These are phyloP conservation scores for Obba rivulosa DNA, from an alignment of 768 basidiomycete genomes.

Conservation along the genomic window DNA sequence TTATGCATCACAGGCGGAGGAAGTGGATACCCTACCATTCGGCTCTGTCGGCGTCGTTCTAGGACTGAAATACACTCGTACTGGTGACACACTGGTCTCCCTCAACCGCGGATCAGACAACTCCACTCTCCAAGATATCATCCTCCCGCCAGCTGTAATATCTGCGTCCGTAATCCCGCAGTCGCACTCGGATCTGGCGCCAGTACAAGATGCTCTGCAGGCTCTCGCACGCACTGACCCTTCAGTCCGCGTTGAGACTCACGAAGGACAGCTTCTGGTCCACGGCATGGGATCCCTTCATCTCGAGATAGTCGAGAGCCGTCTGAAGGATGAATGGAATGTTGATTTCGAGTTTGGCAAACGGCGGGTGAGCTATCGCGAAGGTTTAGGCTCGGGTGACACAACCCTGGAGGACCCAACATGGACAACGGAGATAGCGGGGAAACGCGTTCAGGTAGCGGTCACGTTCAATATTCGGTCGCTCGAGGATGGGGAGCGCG, in stretches of 20 bases:
- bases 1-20: conserved; percentile 71
- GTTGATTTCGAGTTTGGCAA: conserved; percentile 71
- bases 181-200: conserved; percentile 71
- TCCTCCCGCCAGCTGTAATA: conserved; percentile 79
- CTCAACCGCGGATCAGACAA: conserved; percentile 29
- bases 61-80: conserved; percentile 78
- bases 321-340: conserved; percentile 76
- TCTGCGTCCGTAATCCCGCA: conserved; percentile 78
- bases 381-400: conserved; percentile 36
- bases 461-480: conserved; percentile 53
- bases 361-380: conserved; percentile 78
- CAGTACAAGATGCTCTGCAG: conserved; percentile 70
- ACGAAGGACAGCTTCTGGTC: conserved; percentile 79
- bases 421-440: conserved; percentile 63
- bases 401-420: conserved; percentile 29
- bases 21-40: conserved; percentile 75
- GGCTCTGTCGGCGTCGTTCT: conserved; percentile 83
- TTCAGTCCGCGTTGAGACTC: conserved; percentile 73
- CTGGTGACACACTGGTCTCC: conserved; percentile 79
- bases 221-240: conserved; percentile 81
- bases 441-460: conserved; percentile 44
- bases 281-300: conserved; percentile 84
- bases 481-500: conserved; percentile 48
- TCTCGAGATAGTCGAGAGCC: conserved; percentile 84
- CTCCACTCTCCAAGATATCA: conserved; percentile 54